Evolutionary conservation across 1,284 basidiomycete genomes (phyloP), one percentile per base, ranked within the genome.

Genomic region (Boletus sp.): DNA sequence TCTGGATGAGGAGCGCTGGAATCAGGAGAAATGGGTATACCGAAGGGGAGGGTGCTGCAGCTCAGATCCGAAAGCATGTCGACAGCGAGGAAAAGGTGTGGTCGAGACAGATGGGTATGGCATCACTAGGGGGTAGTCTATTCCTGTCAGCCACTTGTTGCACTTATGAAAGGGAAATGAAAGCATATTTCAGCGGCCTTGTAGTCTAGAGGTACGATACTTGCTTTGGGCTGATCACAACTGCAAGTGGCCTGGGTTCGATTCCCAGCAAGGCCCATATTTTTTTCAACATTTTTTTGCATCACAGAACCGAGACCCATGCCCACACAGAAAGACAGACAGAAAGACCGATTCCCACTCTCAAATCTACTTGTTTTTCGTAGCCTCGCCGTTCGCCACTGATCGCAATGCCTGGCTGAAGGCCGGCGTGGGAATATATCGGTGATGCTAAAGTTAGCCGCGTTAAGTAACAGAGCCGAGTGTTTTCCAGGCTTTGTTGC

Each of bases 191-290:
- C 5, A n/a, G 17, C 12, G 68, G 71, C 67, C 67, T 68, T 68
- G 60, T 74, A 63, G 72, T 72, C 72, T 65, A 72, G 71, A 71
- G 71, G 71, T 74, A 72, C 72, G 72, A 72, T 74, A 74, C 71
- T 73, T 73, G 71, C 71, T 73, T 73, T 74, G 72, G 71, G 72
- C 49, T 10, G 0, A 19, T 35, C 44, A 32, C 53, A 60, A 61
- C 14, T 73, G 72, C 72, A 73, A 73, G 71, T 74, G 72, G 62
- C 72, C 71, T 69, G 71, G 71, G 72, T 74, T 72, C 71, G 71
- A 72, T 69, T 74, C 71, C 72, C 71, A 65, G 71, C 60, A 60
- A 70, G 70, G 70, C 65, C 65, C 56, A 0, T 5, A 2, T 39
- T 63, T 66, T 66, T 50, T 33, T 2, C 8, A 13, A 4, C 0